Evolutionary conservation across 2,329 filamentous ascomycete genomes (phyloP), one percentile per base, ranked within the genome.

Genomic region (Fusarium sublunatum): DNA sequence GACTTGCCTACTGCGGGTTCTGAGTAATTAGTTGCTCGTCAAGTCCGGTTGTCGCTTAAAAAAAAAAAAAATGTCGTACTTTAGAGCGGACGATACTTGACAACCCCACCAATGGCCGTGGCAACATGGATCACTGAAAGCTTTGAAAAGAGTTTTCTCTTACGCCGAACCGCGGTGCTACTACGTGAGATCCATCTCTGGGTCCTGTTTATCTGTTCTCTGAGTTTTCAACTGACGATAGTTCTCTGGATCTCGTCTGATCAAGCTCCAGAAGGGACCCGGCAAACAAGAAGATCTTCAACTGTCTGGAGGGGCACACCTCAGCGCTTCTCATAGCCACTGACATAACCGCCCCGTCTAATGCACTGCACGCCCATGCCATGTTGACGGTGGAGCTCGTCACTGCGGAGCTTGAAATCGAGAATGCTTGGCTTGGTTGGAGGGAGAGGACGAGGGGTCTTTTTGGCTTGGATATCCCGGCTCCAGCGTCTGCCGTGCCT

Each of bases 21-120:
- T 41, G 48, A 64, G 62, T 56, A 65, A 59, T 66, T 65, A 70
- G 67, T 58, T 60, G 45, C 52, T 70, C 67, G 67, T 70, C 55
- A 54, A 68, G 58, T 64, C 67, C 67, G 64, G 67, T 34, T 51
- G 51, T 64, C 58, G 41, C 64, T 64, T 58, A 51, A 54, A 48
- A 35, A 58, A 54, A 48, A 35, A 58, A 45, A 65, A 65, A 51
- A 34, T 24, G 49, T 29, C 26, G 46, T 46, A 28, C 29, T 48
- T 19, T n/a, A 40, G 19, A 19, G 32, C 31, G 40, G 31, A 24
- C 4, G 40, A 47, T 15, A 26, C 24, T 38, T 29, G 26, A 64
- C 22, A 42, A 59, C 69, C 58, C 65, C 67, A 70, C 60, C 54
- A 65, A 50, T 63, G 61, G 12, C 60, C 59, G 61, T 69, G 65